These are phyloP conservation scores for Turritis glabra DNA, from an alignment of 345 rosid genomes.

Conservation along the genomic window DNA sequence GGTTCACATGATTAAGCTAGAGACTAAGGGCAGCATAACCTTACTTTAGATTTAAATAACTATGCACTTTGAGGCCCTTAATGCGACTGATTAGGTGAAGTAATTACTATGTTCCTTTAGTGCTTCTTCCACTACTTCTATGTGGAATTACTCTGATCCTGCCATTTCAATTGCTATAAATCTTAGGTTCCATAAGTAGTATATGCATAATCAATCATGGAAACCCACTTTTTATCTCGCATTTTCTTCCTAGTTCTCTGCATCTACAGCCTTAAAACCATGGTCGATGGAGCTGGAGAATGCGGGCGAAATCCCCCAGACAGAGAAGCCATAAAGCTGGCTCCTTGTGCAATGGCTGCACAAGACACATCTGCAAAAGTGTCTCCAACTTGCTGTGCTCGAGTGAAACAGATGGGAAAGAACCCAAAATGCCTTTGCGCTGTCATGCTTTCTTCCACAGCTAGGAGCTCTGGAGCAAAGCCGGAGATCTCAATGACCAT, in stretches of 20 bases:
- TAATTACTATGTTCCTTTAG: constrained; percentile 45
- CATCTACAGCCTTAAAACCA: constrained; percentile 28
- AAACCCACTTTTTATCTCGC: constrained; percentile 39
- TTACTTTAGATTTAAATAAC: constrained; percentile 37
- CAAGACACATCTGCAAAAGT: constrained; percentile 54
- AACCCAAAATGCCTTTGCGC: constrained; percentile 83
- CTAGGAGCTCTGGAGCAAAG: constrained; percentile 67
- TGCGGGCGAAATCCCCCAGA: constrained; percentile 79
- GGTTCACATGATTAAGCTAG: constrained; percentile 36
- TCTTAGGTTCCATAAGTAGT: constrained; percentile 15
- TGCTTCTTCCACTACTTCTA: constrained; percentile 63
- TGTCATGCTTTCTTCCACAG: constrained; percentile 83
- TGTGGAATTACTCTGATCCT: constrained; percentile 35
- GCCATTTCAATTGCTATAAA: constrained; percentile 47
- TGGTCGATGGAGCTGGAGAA: constrained; percentile 72
- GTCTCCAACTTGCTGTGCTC: constrained; percentile 65
- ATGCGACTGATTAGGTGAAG: constrained; percentile 48
- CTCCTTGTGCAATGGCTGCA: constrained; percentile 79
- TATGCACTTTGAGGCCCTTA: constrained; percentile 23
- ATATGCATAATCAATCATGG: constrained; percentile 44
- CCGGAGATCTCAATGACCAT: constrained; percentile 79
- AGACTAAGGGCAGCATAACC: constrained; percentile 35
- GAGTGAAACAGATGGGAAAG: constrained; percentile 68
- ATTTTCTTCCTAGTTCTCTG: constrained; percentile 45
- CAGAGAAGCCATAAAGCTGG: constrained; percentile 78